Evolutionary conservation across 228 moss, liverwort and hornwort species (phyloP).

Genomic region (Sphagnum magellanicum): DNA sequence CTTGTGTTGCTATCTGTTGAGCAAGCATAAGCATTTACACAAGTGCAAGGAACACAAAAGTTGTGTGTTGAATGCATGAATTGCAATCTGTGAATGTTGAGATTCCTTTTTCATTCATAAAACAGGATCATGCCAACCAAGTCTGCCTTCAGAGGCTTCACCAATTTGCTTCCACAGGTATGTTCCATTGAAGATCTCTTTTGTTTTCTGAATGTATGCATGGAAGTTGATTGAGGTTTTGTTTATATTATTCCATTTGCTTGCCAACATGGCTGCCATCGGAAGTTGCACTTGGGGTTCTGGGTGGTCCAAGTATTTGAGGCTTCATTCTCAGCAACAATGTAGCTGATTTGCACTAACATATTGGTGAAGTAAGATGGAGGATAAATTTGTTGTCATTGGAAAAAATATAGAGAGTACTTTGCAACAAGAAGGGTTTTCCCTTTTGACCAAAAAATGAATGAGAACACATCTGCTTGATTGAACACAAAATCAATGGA

Average conservation of each 20-base stretch:
- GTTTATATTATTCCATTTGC: too few species aligned
- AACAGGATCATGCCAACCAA: neutral
- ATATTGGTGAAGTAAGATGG: too few species aligned
- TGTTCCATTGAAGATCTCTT: neutral
- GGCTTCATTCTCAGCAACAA: neutral
- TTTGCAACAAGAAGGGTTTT: neutral
- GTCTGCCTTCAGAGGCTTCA: constrained; percentile 1
- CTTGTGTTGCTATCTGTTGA: neutral
- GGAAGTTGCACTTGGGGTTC: neutral
- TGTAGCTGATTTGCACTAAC: neutral
- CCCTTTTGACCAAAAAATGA: neutral
- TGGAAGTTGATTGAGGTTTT: neutral
- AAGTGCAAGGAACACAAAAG: neutral
- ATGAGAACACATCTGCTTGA: neutral
- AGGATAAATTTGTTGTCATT: neutral
- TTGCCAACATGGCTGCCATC: neutral
- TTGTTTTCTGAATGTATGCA: neutral
- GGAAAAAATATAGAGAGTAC: neutral
- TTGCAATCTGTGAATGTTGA: neutral
- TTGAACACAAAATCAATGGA: too few species aligned
- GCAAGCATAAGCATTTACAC: neutral
- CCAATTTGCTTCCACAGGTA: constrained; percentile 5
- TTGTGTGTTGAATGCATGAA: neutral
- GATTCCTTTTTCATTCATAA: neutral
- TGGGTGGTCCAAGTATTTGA: neutral